These are phyloP conservation scores for Moesziomyces parantarcticus DNA, from an alignment of 1,284 basidiomycete species.

Conservation along the genomic window DNA sequence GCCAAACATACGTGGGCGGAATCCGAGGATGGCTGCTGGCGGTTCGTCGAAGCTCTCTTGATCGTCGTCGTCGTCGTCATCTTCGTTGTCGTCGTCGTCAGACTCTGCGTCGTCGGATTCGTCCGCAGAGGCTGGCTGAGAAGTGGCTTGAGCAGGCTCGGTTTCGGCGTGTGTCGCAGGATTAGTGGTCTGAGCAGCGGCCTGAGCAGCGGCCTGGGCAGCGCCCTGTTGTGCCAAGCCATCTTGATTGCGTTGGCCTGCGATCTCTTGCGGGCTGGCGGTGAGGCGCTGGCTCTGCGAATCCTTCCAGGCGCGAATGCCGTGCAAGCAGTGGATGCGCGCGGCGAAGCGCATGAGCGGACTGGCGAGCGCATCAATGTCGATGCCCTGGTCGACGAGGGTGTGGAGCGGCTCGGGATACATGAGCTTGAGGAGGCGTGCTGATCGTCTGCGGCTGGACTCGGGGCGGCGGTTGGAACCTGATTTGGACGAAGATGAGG, in stretches of 20 bases:
- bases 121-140: slow-evolving; percentile 7
- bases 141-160: slow-evolving; percentile 17
- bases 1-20: slow-evolving; percentile 30
- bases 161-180: slow-evolving; percentile 20
- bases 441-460: slow-evolving; percentile 29
- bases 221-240: slow-evolving; percentile 18
- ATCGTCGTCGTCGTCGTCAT: slow-evolving; percentile 8
- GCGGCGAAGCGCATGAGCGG: slow-evolving; percentile 39
- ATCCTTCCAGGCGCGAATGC: slow-evolving; percentile 43
- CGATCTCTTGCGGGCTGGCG: slow-evolving; percentile 40
- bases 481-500: slow-evolving; percentile 15
- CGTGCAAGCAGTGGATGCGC: slow-evolving; percentile 42
- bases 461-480: slow-evolving; percentile 15
- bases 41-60: slow-evolving; percentile 36
- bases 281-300: slow-evolving; percentile 37
- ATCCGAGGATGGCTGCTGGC: slow-evolving; percentile 28
- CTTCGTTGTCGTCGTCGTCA: slow-evolving; percentile 12
- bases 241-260: slow-evolving; percentile 23
- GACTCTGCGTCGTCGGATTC: slow-evolving; percentile 10
- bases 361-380: slow-evolving; percentile 24
- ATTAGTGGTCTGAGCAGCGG: too few relatives aligned
- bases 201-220: slow-evolving; percentile 4
- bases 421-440: slow-evolving; percentile 39
- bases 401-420: slow-evolving; percentile 31
- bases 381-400: slow-evolving; percentile 34